Conservation (phyloP, 2,329 filamentous ascomycete genomes). For the Stachybotrys echinatus region DNA sequence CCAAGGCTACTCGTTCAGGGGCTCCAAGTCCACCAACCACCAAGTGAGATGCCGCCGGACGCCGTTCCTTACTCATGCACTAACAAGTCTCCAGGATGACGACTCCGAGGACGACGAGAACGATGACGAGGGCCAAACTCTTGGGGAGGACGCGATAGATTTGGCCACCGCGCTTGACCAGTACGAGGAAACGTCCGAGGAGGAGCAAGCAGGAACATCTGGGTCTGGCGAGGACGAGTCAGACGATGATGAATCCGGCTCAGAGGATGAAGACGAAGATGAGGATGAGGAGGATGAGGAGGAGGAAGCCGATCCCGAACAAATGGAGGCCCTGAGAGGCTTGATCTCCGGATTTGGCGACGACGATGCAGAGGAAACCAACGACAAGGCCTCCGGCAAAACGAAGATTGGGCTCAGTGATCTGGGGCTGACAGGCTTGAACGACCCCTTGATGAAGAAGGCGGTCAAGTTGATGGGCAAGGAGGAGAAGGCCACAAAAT, state of each 20-base stretch:
- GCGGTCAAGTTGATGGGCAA: slow-evolving; percentile 70
- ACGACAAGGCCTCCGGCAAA: slow-evolving; percentile 39
- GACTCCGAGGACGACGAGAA: slow-evolving; percentile 53
- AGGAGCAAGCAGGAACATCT: slow-evolving; percentile 40
- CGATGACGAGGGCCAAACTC: slow-evolving; percentile 51
- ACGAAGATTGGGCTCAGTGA: slow-evolving; percentile 71
- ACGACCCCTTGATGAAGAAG: slow-evolving; percentile 71
- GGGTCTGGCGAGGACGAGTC: slow-evolving; percentile 36
- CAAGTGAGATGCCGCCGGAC: slow-evolving; percentile 14
- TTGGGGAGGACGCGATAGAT: slow-evolving; percentile 56
- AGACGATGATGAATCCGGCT: slow-evolving; percentile 35
- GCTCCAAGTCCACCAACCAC: slow-evolving; percentile 32
- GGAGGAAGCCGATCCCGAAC: slow-evolving; percentile 43
- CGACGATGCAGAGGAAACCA: slow-evolving; percentile 44
- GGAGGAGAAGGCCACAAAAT: slow-evolving; percentile 46
- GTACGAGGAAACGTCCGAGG: slow-evolving; percentile 43
- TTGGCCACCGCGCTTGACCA: slow-evolving; percentile 53
- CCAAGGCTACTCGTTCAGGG: slow-evolving; percentile 60
- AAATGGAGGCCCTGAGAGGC: slow-evolving; percentile 60
- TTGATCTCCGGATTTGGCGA: slow-evolving; percentile 66
- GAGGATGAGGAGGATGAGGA: slow-evolving; percentile 47
- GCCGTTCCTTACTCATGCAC: neutral
- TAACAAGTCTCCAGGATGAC: slow-evolving; percentile 30
- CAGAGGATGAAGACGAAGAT: slow-evolving; percentile 40
- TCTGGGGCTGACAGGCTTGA: slow-evolving; percentile 63